Conservation (phyloP, 148 eudicot genomes). For the Spergularia marina region DNA sequence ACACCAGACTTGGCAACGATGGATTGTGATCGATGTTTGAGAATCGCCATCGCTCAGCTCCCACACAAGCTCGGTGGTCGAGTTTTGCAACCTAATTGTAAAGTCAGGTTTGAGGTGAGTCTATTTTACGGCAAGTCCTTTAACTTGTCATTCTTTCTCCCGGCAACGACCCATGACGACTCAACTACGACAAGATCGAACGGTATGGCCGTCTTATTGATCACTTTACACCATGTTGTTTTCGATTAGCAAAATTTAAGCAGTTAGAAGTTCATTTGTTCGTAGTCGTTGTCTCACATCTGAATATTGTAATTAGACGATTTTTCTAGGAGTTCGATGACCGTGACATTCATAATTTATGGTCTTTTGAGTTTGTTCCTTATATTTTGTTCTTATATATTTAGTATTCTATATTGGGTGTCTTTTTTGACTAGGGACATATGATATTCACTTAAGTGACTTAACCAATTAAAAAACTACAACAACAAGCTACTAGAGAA, state of each 20-base stretch:
- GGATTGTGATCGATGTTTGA: slow-evolving; percentile 17
- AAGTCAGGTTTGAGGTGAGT: slow-evolving; percentile 5
- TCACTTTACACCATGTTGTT: background rate
- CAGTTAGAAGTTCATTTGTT: background rate
- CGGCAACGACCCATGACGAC: background rate
- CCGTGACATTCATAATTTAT: background rate
- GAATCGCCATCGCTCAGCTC: background rate
- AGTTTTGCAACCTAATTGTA: slow-evolving; percentile 17
- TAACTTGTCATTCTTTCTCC: slow-evolving; percentile 12
- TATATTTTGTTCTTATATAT: background rate
- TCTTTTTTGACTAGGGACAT: background rate
- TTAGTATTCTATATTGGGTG: background rate
- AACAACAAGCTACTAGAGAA: background rate
- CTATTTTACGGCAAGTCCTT: slow-evolving; percentile 3
- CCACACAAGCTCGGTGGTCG: background rate
- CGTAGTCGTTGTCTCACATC: background rate
- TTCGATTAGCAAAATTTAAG: background rate
- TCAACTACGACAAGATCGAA: background rate
- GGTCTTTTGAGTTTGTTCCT: background rate
- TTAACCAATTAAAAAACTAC: background rate
- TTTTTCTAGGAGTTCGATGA: no score
- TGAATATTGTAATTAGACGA: background rate
- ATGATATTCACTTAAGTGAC: background rate
- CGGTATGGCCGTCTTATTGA: background rate
- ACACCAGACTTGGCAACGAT: slow-evolving; percentile 7